These are phyloP conservation scores for Aspergillus proliferans DNA, from an alignment of 2,329 filamentous ascomycete genomes.

Conservation along the genomic window DNA sequence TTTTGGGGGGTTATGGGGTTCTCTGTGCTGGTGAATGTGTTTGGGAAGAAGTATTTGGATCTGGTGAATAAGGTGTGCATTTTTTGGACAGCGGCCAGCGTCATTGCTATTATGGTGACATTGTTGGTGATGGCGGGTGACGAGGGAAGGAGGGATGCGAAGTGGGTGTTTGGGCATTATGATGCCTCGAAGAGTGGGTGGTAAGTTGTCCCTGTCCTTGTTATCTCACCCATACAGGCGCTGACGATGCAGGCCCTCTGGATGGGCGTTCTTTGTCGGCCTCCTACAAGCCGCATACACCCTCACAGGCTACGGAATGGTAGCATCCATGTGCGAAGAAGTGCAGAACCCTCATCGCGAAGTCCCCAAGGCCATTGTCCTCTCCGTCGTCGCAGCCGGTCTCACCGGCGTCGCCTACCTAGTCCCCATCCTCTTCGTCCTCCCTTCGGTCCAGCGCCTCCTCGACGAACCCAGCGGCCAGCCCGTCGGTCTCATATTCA, in stretches of 20 bases:
- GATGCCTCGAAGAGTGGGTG: constrained; percentile 61
- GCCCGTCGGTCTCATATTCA: constrained; percentile 70
- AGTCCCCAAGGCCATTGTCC: constrained; percentile 64
- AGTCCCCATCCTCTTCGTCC: constrained; percentile 68
- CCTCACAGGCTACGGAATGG: constrained; percentile 59
- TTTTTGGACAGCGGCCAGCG: constrained; percentile 62
- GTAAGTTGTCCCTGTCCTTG: constrained; percentile 25
- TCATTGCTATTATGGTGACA: constrained; percentile 61
- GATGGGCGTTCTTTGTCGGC: constrained; percentile 69
- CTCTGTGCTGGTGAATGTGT: constrained; percentile 60
- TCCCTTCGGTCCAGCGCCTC: constrained; percentile 60
- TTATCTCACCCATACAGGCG: neutral
- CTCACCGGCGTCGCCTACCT: constrained; percentile 62
- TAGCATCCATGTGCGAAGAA: constrained; percentile 66
- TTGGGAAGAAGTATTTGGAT: constrained; percentile 57
- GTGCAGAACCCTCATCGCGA: constrained; percentile 63
- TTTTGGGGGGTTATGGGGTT: constrained; percentile 67
- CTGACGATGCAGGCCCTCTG: constrained; percentile 45
- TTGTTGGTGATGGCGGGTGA: constrained; percentile 56
- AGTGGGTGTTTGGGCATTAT: constrained; percentile 63
- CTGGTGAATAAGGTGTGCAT: constrained; percentile 68
- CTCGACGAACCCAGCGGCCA: constrained; percentile 64
- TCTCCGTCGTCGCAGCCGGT: constrained; percentile 61
- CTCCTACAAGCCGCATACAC: constrained; percentile 56
- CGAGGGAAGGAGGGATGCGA: constrained; percentile 44